Conservation (phyloP, 2,329 filamentous ascomycete genomes). For the Microcyclospora pomicola region DNA sequence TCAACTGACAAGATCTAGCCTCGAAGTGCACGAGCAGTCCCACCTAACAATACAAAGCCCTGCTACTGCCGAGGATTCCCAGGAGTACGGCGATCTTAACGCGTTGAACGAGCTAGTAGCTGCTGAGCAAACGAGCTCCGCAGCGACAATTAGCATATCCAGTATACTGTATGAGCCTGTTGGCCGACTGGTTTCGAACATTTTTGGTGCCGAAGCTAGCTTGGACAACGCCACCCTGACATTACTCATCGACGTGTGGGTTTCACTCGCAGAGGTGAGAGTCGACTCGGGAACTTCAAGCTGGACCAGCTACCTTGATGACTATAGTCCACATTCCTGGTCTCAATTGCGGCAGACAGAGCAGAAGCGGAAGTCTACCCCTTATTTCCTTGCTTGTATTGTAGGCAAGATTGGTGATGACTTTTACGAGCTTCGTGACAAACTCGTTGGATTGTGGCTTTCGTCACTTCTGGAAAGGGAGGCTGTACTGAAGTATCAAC, state of each 20-base stretch:
- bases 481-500: slow-evolving; percentile 47
- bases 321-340: slow-evolving; percentile 40
- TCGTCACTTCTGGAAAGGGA: slow-evolving; percentile 44
- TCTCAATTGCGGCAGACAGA: slow-evolving; percentile 32
- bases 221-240: slow-evolving; percentile 41
- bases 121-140: neutral
- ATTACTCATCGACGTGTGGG: slow-evolving; percentile 42
- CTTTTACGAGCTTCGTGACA: slow-evolving; percentile 28
- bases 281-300: slow-evolving; percentile 27
- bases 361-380: slow-evolving; percentile 31
- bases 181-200: slow-evolving; percentile 43
- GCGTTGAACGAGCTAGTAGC: slow-evolving; percentile 33
- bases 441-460: slow-evolving; percentile 42
- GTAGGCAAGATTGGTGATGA: slow-evolving; percentile 28
- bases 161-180: slow-evolving; percentile 36
- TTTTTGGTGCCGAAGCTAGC: slow-evolving; percentile 44
- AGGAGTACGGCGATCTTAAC: slow-evolving; percentile 48
- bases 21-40: slow-evolving; percentile 11
- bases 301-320: slow-evolving; percentile 44
- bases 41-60: slow-evolving; percentile 18
- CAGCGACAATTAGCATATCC: slow-evolving; percentile 16
- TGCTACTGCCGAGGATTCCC: slow-evolving; percentile 42
- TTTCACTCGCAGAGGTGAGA: slow-evolving; percentile 36
- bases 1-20: slow-evolving; percentile 32
- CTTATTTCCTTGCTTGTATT: slow-evolving; percentile 31